Evolutionary conservation across 305 asterid genomes (phyloP), one percentile per base, ranked within the genome.

Genomic region (Solanum hybrid): DNA sequence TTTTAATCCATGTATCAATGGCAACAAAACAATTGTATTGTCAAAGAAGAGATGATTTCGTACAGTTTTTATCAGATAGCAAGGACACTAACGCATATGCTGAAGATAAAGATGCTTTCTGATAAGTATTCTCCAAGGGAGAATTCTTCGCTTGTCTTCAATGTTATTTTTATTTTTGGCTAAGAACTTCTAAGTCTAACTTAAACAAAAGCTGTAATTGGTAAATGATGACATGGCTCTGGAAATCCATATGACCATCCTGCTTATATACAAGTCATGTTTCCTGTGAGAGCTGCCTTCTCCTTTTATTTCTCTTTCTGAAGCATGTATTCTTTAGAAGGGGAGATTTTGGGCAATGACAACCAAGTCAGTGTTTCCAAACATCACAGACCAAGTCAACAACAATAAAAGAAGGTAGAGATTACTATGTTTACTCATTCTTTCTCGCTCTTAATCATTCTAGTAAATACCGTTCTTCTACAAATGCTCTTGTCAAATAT

Each of bases 221-320:
- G 41, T 31, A 51, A 57, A 51, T 20, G 88, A 84, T 57, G 76
- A 7, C 88, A 17, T 31, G 22, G 75, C 38, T 51, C 76, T 51
- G 75, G 76, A 45, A 82, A 82, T n/a, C 88, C 75, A 84, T 84
- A 84, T 84, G 75, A 51, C 31, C 88, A 51, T 84, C 88, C 88
- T 31, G 88, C 88, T 84, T 57, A 84, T 84, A 51, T 84, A 14
- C 76, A 84, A 29, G 39, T 51, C 75, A 51, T 84, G 31, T 84
- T 84, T 29, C 45, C 88, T 84, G 26, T 13, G 3, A 22, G 76
- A 45, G 77, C 45, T 51, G 31, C 41, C 77, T 84, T 51, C 45
- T 84, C 45, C 75, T 84, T 84, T 84, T 84, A 10, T 57, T 84
- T 84, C 88, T 83, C 72, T 51, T 84, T 84, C 72, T 4, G 17